A percentile compares a stretch with the other conserved stretches of the same genome.
phyloP scores from a whole-genome alignment of 2,329 filamentous ascomycete species.

The Thelonectria discophora region DNA sequence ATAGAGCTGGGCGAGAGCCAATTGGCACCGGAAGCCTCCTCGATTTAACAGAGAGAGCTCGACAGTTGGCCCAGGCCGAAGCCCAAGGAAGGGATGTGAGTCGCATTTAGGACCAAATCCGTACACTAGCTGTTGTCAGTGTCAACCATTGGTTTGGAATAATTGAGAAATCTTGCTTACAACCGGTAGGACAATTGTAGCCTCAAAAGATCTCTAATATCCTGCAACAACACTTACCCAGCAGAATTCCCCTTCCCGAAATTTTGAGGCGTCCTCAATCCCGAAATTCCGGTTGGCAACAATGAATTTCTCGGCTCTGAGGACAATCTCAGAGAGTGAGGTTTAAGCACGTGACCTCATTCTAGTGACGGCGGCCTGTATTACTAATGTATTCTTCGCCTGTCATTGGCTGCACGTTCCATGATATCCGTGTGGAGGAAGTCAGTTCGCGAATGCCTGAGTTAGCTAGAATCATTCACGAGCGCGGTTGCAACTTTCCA shows the following conservation, averaged over 20 bases:
- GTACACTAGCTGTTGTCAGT: conserved; percentile 5
- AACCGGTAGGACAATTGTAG: conserved; percentile 6
- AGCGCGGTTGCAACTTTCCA: neutral
- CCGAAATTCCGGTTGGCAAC: conserved; percentile 4
- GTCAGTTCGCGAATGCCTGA: conserved; percentile 5
- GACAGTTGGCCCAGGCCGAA: conserved; percentile 36
- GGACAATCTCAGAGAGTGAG: neutral
- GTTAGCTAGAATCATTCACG: neutral
- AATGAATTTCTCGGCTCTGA: neutral
- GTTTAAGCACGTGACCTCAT: conserved; percentile 26
- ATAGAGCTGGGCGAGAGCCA: conserved; percentile 19
- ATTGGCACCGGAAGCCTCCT: conserved; percentile 19
- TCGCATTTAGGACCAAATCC: conserved; percentile 34
- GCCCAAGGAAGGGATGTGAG: conserved; percentile 34
- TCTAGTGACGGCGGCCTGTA: neutral
- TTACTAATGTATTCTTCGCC: neutral
- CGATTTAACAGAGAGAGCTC: conserved; percentile 30
- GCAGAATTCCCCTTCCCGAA: neutral
- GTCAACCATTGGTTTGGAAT: neutral
- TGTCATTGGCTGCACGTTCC: conserved; percentile 36
- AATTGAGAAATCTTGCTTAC: neutral
- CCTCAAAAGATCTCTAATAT: conserved; percentile 11
- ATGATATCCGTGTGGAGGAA: conserved; percentile 3
- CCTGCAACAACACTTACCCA: neutral
- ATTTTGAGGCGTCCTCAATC: neutral